phyloP scores from a whole-genome alignment of 1,139 yeast genomes.

The Pichia cactophila region DNA sequence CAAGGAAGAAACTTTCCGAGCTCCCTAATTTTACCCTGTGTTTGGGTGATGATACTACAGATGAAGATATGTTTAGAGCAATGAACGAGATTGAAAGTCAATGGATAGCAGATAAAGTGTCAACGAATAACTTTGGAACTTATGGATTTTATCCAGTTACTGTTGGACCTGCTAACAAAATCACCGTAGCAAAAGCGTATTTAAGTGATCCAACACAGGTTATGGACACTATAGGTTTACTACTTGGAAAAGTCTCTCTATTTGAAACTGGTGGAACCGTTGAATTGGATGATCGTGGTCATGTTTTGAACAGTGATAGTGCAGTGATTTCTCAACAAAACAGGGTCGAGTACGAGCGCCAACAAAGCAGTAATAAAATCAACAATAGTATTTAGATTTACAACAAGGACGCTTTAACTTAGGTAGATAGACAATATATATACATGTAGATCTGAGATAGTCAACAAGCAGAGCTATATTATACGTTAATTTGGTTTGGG shows the following conservation, averaged over 20 bases:
- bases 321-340: slow-evolving; percentile 37
- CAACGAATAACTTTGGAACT: slow-evolving; percentile 39
- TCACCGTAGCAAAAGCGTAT: slow-evolving; percentile 84
- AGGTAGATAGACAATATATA: too few relatives aligned
- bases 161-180: slow-evolving; percentile 90
- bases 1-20: slow-evolving; percentile 37
- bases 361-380: background rate
- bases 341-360: slow-evolving; percentile 20
- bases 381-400: background rate
- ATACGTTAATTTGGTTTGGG: too few relatives aligned
- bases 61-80: slow-evolving; percentile 92
- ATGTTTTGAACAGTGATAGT: slow-evolving; percentile 41
- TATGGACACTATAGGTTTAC: slow-evolving; percentile 71
- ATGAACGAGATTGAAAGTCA: slow-evolving; percentile 50
- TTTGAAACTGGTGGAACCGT: slow-evolving; percentile 74
- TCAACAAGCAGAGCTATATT: too few relatives aligned
- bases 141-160: slow-evolving; percentile 81
- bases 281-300: slow-evolving; percentile 70
- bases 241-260: slow-evolving; percentile 67
- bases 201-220: slow-evolving; percentile 82
- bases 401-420: too few relatives aligned
- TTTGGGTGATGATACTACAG: slow-evolving; percentile 93
- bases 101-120: slow-evolving; percentile 33
- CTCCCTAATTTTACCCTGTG: slow-evolving; percentile 82
- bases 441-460: too few relatives aligned